phyloP scores from a whole-genome alignment of 805 yeast genomes.

The Yamadazyma akitaensis region DNA sequence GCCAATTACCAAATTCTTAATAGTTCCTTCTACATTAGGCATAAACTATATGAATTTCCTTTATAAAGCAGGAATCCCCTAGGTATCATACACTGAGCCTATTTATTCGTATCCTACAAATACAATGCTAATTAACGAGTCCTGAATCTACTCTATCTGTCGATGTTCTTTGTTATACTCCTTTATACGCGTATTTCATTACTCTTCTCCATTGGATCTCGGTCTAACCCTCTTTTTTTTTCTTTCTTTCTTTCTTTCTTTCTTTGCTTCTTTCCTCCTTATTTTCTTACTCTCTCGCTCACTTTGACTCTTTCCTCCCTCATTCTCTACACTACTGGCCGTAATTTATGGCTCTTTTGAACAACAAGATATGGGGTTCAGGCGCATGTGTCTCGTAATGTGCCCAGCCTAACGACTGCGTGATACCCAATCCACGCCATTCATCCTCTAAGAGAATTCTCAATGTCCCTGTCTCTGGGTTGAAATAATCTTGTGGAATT shows the following conservation, averaged over 20 bases:
- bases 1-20: no score
- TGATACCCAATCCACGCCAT: constrained; percentile 97
- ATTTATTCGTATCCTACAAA: neutral
- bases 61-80: no score
- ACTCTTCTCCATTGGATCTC: neutral
- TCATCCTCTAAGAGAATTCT: constrained; percentile 91
- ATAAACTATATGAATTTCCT: no score
- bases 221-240: neutral
- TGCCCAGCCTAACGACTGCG: constrained; percentile 96
- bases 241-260: neutral
- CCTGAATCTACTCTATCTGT: neutral
- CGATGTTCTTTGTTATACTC: neutral
- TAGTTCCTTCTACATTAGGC: no score
- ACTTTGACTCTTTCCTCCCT: neutral
- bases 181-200: neutral
- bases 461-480: constrained; percentile 89
- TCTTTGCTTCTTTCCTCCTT: neutral
- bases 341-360: constrained; percentile 61
- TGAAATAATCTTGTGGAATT: constrained; percentile 92
- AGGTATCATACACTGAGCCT: neutral
- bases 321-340: constrained; percentile 29
- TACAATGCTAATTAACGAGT: constrained; percentile 1
- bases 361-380: constrained; percentile 92
- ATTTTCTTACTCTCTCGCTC: neutral
- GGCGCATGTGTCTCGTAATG: constrained; percentile 98